A percentile compares a stretch with the other conserved stretches of the same genome.
Conservation (phyloP, 306 rosid species). For the Ammopiptanthus mongolicus region DNA sequence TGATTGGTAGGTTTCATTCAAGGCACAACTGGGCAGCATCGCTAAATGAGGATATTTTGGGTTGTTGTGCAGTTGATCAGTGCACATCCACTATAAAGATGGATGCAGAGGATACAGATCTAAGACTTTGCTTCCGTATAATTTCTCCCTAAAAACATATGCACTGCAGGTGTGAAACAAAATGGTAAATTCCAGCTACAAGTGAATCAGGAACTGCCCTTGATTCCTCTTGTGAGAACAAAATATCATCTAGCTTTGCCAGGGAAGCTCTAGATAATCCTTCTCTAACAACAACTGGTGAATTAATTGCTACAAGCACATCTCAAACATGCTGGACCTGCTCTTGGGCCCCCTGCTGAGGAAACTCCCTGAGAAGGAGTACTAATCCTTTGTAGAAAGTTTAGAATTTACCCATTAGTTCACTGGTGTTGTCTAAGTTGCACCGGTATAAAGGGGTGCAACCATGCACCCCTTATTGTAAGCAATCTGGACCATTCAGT, state of each 20-base stretch:
- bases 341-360: slow-evolving; percentile 72
- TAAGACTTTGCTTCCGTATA: slow-evolving; percentile 93
- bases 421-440: too few species aligned
- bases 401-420: slow-evolving; percentile 27
- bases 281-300: slow-evolving; percentile 21
- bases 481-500: too few species aligned
- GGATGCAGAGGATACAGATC: slow-evolving; percentile 92
- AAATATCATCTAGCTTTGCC: slow-evolving; percentile 19
- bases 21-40: slow-evolving; percentile 62
- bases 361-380: slow-evolving; percentile 39
- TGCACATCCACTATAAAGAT: slow-evolving; percentile 85
- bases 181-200: slow-evolving; percentile 17
- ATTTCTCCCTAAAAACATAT: slow-evolving; percentile 80
- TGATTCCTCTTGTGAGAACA: slow-evolving; percentile 23
- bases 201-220: slow-evolving; percentile 23
- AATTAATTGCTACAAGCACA: slow-evolving; percentile 21
- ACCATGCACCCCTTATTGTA: too few species aligned
- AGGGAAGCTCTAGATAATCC: slow-evolving; percentile 21
- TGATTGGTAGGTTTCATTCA: slow-evolving; percentile 89
- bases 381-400: slow-evolving; percentile 24
- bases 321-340: slow-evolving; percentile 56
- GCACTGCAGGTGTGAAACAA: slow-evolving; percentile 80
- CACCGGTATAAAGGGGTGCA: too few species aligned
- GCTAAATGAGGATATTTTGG: slow-evolving; percentile 62
- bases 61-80: slow-evolving; percentile 65